A percentile compares a stretch with the other conserved stretches of the same genome.
Conservation (phyloP, 2,329 filamentous ascomycete genomes). For the Diplodia corticola region DNA sequence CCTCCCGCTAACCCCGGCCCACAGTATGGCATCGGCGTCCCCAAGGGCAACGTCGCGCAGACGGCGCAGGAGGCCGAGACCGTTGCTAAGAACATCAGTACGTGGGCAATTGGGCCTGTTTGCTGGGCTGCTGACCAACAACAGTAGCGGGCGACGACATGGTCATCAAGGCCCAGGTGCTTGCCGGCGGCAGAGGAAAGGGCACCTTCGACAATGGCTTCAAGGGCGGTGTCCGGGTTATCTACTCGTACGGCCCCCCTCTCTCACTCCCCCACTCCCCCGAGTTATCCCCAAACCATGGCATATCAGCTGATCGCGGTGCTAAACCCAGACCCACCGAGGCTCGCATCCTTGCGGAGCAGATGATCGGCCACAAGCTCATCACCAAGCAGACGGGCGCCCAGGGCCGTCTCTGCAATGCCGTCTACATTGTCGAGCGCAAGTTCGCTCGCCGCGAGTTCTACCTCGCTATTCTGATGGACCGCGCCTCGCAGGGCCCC, state of each 20-base stretch:
- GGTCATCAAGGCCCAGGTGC: slow-evolving; percentile 99
- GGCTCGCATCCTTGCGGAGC: slow-evolving; percentile 95
- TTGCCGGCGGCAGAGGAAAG: slow-evolving; percentile 97
- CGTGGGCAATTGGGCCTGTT: background rate
- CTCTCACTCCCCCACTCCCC: background rate
- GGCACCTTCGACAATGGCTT: slow-evolving; percentile 97
- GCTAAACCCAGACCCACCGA: slow-evolving; percentile 64
- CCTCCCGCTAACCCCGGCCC: slow-evolving; percentile 14
- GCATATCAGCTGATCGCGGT: slow-evolving; percentile 18
- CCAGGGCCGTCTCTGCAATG: slow-evolving; percentile 87
- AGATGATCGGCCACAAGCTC: slow-evolving; percentile 99
- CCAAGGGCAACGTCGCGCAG: slow-evolving; percentile 83
- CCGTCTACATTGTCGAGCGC: slow-evolving; percentile 99
- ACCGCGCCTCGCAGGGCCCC: slow-evolving; percentile 84
- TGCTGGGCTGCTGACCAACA: slow-evolving; percentile 2
- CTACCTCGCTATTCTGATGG: slow-evolving; percentile 98
- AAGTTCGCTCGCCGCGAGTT: slow-evolving; percentile 99
- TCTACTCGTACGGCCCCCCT: slow-evolving; percentile 74
- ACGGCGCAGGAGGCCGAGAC: slow-evolving; percentile 84
- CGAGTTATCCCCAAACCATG: slow-evolving; percentile 16
- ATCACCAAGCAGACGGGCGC: slow-evolving; percentile 99
- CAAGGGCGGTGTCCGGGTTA: slow-evolving; percentile 97
- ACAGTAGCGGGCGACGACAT: slow-evolving; percentile 75
- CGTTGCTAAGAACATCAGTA: slow-evolving; percentile 86
- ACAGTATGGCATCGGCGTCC: slow-evolving; percentile 92